Evolutionary conservation across 129 eudicot species (phyloP), one percentile per base, ranked within the genome.

Genomic region (Tagetes patula): DNA sequence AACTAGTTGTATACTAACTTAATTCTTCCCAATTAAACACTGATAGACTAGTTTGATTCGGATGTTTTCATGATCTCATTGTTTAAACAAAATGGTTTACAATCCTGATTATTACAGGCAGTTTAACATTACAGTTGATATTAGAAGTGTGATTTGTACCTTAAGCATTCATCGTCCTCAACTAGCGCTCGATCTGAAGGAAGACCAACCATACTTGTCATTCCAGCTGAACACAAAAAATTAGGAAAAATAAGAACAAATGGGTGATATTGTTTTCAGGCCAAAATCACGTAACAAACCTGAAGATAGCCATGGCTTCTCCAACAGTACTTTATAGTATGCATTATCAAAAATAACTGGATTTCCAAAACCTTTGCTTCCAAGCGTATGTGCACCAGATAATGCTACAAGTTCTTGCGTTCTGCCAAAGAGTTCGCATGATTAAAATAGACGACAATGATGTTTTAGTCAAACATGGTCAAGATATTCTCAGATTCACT

Each of bases 321-420:
- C 94, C 33, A 90, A 79, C 58, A 94, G 91, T 67, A 90, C 86
- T 82, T 94, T 88, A 87, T 79, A 94, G 89, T 94, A 94, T 52
- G 92, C 82, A 82, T 94, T 94, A 81, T 94, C 91, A 74, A 94
- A 94, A 32, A 78, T 76, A 52, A 70, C 42, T 39, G 99, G 96
- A 75, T 70, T 87, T 80, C 97, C 99, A 84, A 94, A 94, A 59
- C 99, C 99, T 82, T 94, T 94, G 81, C 86, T 82, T 77, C 99
- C 99, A 67, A 94, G 88, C 50, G 99, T 94, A 85, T 90, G 99
- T 45, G 99, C 99, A 77, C 97, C 97, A 46, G 99, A 90, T 61
- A 94, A 68, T 46, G 99, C 97, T 70, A 94, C 85, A 69, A 94
- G 99, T 75, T 94, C 96, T 80, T 86, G 97, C 67, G 94, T 79